Evolutionary conservation across 495 filamentous ascomycete genomes (phyloP).

Genomic region (Podospora pseudocomata): DNA sequence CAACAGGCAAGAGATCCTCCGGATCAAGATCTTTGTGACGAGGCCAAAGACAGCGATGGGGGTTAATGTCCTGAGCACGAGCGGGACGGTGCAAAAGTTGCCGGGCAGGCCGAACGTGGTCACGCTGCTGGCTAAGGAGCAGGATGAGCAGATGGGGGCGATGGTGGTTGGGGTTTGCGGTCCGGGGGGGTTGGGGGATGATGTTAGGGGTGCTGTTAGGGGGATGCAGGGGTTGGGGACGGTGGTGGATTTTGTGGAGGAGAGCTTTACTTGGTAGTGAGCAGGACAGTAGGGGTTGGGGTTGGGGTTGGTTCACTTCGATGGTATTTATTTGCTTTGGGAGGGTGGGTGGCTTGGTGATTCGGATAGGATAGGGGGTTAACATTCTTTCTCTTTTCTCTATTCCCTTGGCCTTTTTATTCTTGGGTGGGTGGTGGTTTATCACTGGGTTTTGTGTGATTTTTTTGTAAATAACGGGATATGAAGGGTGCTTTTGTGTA

Average conservation of each 20-base stretch:
- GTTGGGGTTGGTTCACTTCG: too few species aligned
- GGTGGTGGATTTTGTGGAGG: constrained; percentile 76
- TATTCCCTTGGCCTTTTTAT: neutral
- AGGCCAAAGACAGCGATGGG: constrained; percentile 59
- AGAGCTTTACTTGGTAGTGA: constrained; percentile 80
- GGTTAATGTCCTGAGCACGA: constrained; percentile 67
- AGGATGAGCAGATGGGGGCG: constrained; percentile 71
- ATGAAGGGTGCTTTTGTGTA: neutral
- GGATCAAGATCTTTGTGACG: constrained; percentile 84
- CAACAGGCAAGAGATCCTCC: constrained; percentile 69
- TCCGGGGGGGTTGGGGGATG: constrained; percentile 76
- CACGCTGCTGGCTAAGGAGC: constrained; percentile 70
- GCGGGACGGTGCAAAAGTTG: constrained; percentile 81
- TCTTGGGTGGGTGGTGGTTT: neutral
- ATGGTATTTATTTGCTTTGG: neutral
- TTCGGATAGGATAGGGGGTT: neutral
- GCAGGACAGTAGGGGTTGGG: too few species aligned
- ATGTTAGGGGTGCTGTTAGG: constrained; percentile 71
- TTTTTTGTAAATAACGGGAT: too few species aligned
- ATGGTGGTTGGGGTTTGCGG: constrained; percentile 92
- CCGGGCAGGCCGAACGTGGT: constrained; percentile 79
- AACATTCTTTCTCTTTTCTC: constrained; percentile 4
- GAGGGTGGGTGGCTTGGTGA: neutral
- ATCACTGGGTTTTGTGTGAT: too few species aligned
- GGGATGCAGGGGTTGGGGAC: constrained; percentile 58